phyloP scores from a whole-genome alignment of 1,284 basidiomycete species.

The Vanrija humicola region DNA sequence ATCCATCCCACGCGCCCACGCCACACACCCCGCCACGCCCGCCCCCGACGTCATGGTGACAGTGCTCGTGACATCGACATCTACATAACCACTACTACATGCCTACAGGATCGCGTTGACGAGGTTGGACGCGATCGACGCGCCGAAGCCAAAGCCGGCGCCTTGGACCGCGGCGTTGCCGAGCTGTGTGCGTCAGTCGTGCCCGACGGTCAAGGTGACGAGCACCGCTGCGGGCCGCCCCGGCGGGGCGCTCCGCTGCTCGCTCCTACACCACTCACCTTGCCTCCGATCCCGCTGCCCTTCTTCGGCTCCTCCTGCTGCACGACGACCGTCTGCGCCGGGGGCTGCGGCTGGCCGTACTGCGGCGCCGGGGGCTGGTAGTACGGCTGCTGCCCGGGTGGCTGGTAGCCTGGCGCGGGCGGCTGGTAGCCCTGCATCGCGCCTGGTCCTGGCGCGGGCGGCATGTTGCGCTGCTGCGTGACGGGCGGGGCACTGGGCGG shows the following conservation, averaged over 20 bases:
- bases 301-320: slow-evolving; percentile 26
- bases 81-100: background rate
- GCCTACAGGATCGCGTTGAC: slow-evolving; percentile 2
- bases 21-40: too few relatives aligned
- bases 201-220: too few relatives aligned
- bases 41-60: too few relatives aligned
- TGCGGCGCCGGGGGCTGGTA: background rate
- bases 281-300: slow-evolving; percentile 32
- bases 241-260: background rate
- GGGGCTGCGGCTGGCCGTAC: background rate
- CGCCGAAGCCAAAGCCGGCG: slow-evolving; percentile 4
- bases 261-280: slow-evolving; percentile 21
- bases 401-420: slow-evolving; percentile 15
- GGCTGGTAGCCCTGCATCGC: slow-evolving; percentile 3
- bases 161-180: slow-evolving; percentile 5
- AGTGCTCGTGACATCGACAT: background rate
- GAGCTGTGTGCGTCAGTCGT: background rate
- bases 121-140: slow-evolving; percentile 3
- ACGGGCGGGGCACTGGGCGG: slow-evolving; percentile 11
- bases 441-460: background rate
- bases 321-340: slow-evolving; percentile 18
- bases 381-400: background rate
- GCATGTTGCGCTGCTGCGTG: slow-evolving; percentile 20
- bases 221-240: background rate
- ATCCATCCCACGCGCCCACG: too few relatives aligned